phyloP scores from a whole-genome alignment of 495 filamentous ascomycete species.

The Lasiosphaeria ovina region DNA sequence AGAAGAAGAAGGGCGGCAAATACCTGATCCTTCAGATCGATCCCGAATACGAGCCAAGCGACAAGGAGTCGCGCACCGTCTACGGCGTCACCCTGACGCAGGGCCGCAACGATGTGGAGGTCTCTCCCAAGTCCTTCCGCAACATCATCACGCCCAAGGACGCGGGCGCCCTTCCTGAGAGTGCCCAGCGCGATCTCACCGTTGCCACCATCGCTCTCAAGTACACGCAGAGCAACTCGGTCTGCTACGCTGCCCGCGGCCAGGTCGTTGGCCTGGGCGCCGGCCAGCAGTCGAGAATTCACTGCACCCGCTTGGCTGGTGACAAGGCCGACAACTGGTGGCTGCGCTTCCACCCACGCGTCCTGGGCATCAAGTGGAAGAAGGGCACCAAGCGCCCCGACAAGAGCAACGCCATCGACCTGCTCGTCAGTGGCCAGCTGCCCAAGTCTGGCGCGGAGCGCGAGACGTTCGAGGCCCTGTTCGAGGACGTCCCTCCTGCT shows the following conservation, averaged over 20 bases:
- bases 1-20: constrained; percentile 97
- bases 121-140: constrained; percentile 81
- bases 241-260: constrained; percentile 94
- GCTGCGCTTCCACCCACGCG: constrained; percentile 91
- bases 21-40: constrained; percentile 97
- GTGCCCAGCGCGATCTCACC: constrained; percentile 83
- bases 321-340: constrained; percentile 99
- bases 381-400: constrained; percentile 93
- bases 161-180: constrained; percentile 65
- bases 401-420: constrained; percentile 96
- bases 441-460: constrained; percentile 77
- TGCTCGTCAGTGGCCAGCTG: constrained; percentile 86
- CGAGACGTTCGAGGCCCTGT: constrained; percentile 80
- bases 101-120: constrained; percentile 85
- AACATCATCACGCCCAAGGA: constrained; percentile 82
- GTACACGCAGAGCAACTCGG: constrained; percentile 97
- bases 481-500: constrained; percentile 82
- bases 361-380: constrained; percentile 89
- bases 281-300: constrained; percentile 95
- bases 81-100: constrained; percentile 85
- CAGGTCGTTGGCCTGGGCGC: constrained; percentile 93
- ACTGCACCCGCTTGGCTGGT: constrained; percentile 96
- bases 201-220: constrained; percentile 96
- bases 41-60: constrained; percentile 71
- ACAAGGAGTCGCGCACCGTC: constrained; percentile 76